A percentile compares a stretch with the other conserved stretches of the same genome.
These are phyloP conservation scores for Coniochaeta sp. DNA, from an alignment of 2,329 filamentous ascomycete genomes.

Conservation along the genomic window DNA sequence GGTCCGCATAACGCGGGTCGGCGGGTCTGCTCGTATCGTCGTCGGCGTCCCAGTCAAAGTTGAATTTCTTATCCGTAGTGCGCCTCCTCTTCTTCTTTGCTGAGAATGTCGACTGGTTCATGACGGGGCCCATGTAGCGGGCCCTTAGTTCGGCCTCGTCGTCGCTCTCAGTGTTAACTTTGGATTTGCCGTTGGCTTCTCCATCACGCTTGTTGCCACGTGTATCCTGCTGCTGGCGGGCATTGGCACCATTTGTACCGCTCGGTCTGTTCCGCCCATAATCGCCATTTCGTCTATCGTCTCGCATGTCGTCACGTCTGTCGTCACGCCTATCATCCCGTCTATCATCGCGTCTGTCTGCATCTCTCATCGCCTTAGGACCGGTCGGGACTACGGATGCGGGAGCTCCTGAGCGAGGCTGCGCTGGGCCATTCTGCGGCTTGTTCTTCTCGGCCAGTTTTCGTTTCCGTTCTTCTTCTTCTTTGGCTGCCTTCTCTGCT, in stretches of 20 bases:
- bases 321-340: conserved; percentile 11
- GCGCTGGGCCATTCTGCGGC: conserved; percentile 5
- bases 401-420: conserved; percentile 9
- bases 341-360: conserved; percentile 14
- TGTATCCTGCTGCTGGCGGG: conserved; percentile 30
- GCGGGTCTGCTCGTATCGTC: conserved; percentile 85
- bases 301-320: conserved; percentile 9
- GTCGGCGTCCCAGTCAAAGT: conserved; percentile 94
- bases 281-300: conserved; percentile 10
- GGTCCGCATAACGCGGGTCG: conserved; percentile 70
- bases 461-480: conserved; percentile 38
- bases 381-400: conserved; percentile 54
- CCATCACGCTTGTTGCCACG: conserved; percentile 34
- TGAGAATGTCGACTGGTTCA: conserved; percentile 77
- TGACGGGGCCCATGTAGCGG: conserved; percentile 85
- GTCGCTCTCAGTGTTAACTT: conserved; percentile 43
- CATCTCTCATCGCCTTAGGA: conserved; percentile 58
- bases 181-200: conserved; percentile 18
- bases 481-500: conserved; percentile 67
- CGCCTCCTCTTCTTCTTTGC: conserved; percentile 92
- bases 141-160: conserved; percentile 69
- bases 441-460: conserved; percentile 9
- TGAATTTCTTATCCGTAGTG: conserved; percentile 95
- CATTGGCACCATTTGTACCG: conserved; percentile 11
- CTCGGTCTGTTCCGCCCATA: neutral